Percentiles rank a stretch among this genome's conserved stretches.
Conservation (phyloP, 2,329 filamentous ascomycete genomes). For the Polytolypa hystricis region DNA sequence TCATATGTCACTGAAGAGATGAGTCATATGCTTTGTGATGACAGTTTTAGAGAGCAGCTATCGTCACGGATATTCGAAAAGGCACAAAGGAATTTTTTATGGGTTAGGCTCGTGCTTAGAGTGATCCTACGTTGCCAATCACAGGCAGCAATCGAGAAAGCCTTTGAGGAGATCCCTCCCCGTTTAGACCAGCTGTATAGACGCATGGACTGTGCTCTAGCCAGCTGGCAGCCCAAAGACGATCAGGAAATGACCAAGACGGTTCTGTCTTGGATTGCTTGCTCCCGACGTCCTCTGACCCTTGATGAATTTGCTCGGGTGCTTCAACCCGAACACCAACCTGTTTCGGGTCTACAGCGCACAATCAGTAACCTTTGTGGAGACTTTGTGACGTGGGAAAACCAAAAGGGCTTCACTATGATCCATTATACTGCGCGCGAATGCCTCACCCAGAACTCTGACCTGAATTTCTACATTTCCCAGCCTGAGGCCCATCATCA, state of each 20-base stretch:
- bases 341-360: constrained; percentile 12
- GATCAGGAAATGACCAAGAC: constrained; percentile 8
- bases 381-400: constrained; percentile 17
- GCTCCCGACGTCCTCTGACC: constrained; percentile 13
- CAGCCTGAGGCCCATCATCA: constrained; percentile 5
- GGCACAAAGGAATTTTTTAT: constrained; percentile 14
- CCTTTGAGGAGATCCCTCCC: constrained; percentile 14
- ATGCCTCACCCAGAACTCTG: constrained; percentile 9
- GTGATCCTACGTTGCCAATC: constrained; percentile 11
- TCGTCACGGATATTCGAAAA: constrained; percentile 6
- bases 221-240: constrained; percentile 1
- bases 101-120: constrained; percentile 11
- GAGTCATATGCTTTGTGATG: constrained; percentile 4
- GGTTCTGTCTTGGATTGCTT: constrained; percentile 17
- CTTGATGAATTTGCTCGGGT: constrained; percentile 17
- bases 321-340: constrained; percentile 13
- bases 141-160: constrained; percentile 9
- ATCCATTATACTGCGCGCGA: constrained; percentile 20
- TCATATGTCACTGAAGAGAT: constrained; percentile 9
- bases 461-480: constrained; percentile 6
- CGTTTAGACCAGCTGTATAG: constrained; percentile 19
- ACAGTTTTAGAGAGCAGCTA: constrained; percentile 5
- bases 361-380: constrained; percentile 18
- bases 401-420: constrained; percentile 9
- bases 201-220: constrained; percentile 16